A percentile compares a stretch with the other conserved stretches of the same genome.
phyloP scores from a whole-genome alignment of 202 grass and related monocot species.

The Schoenoplectus triqueter region DNA sequence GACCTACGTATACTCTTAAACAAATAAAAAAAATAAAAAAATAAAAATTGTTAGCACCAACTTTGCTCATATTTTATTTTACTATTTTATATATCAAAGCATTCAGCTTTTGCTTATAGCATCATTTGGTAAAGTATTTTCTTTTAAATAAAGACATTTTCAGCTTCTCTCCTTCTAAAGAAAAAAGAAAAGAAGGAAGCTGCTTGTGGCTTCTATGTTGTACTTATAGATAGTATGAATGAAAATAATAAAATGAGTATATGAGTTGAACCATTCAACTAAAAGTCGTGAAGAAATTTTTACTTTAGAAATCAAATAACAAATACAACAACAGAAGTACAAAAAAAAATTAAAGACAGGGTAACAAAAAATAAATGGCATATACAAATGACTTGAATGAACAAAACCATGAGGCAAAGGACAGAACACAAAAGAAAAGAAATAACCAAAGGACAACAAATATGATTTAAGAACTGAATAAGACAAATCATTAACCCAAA shows the following conservation, averaged over 20 bases:
- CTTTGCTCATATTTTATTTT: background rate
- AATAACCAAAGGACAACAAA: background rate
- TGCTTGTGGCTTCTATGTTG: background rate
- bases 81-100: background rate
- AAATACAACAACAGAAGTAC: background rate
- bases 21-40: background rate
- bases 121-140: background rate
- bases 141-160: background rate
- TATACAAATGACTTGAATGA: background rate
- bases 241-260: background rate
- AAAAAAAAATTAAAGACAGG: background rate
- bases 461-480: background rate
- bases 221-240: background rate
- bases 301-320: background rate
- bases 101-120: background rate
- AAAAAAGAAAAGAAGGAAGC: background rate
- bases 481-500: background rate
- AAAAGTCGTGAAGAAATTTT: background rate
- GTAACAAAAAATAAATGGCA: background rate
- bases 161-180: background rate
- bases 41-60: constrained; percentile 16
- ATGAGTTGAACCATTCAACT: background rate
- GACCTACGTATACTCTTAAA: constrained; percentile 91
- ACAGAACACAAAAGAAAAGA: background rate
- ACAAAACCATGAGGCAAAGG: background rate